phyloP scores from a whole-genome alignment of 2,329 filamentous ascomycete genomes.

The Aspergillus luchuensis region DNA sequence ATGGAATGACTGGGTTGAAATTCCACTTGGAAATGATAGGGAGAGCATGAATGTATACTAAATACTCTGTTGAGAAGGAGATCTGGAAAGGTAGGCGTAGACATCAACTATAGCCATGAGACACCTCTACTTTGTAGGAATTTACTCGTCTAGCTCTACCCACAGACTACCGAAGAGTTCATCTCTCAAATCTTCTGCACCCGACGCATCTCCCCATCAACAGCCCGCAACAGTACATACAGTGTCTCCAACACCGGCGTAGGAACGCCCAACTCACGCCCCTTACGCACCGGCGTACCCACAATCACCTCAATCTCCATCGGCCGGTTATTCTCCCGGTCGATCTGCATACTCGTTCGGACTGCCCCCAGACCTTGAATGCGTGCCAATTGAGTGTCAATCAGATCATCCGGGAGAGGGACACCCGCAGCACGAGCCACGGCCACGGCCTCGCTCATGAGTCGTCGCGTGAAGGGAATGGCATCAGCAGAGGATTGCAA shows the following conservation, averaged over 20 bases:
- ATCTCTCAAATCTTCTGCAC: neutral
- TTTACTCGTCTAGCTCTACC: no score
- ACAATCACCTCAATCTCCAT: slow-evolving; percentile 54
- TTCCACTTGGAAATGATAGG: no score
- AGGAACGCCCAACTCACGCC: slow-evolving; percentile 42
- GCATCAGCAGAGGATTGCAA: slow-evolving; percentile 45
- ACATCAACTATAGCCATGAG: no score
- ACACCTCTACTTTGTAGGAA: no score
- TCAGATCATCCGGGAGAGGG: slow-evolving; percentile 37
- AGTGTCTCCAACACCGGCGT: slow-evolving; percentile 45
- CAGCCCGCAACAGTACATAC: slow-evolving; percentile 35
- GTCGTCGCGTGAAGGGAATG: slow-evolving; percentile 37
- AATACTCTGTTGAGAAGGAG: no score
- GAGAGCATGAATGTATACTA: no score
- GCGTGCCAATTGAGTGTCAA: slow-evolving; percentile 42
- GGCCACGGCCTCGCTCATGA: slow-evolving; percentile 50
- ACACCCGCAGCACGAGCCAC: slow-evolving; percentile 45
- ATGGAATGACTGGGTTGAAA: no score
- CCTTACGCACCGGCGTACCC: slow-evolving; percentile 45
- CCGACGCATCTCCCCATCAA: slow-evolving; percentile 25
- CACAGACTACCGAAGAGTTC: neutral
- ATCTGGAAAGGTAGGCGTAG: no score
- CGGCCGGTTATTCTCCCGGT: slow-evolving; percentile 43
- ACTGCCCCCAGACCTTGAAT: slow-evolving; percentile 45
- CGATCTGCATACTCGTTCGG: slow-evolving; percentile 50